Percentiles rank a stretch among this genome's conserved stretches.
phyloP scores from a whole-genome alignment of 192 early-diverging fungal species.

The Umbelopsis isabellina region DNA sequence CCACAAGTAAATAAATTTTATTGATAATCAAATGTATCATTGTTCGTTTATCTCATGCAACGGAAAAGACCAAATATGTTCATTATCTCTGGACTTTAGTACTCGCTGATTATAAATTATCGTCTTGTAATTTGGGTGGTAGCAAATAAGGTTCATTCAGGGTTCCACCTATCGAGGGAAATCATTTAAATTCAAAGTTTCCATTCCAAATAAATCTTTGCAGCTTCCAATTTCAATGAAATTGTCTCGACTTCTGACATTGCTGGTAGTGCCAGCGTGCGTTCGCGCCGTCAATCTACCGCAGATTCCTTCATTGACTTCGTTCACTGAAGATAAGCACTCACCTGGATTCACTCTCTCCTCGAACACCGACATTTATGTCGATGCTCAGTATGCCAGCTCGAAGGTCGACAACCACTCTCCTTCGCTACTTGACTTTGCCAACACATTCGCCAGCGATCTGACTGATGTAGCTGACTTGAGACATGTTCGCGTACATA shows the following conservation, averaged over 20 bases:
- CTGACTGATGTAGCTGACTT: constrained; percentile 1
- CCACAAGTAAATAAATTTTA: too few relatives aligned
- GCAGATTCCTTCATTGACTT: constrained; percentile 16
- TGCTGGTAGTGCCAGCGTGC: not conserved
- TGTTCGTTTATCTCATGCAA: not conserved
- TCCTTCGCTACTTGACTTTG: constrained; percentile 17
- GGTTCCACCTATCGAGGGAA: not conserved
- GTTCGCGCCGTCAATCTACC: not conserved
- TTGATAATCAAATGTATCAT: too few relatives aligned
- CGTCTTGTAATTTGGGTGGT: not conserved
- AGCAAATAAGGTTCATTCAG: not conserved
- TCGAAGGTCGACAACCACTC: not conserved
- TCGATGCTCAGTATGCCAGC: not conserved
- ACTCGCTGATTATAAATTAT: too few relatives aligned
- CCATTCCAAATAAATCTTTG: too few relatives aligned
- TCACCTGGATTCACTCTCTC: constrained; percentile 1
- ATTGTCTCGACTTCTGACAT: not conserved
- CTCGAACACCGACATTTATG: not conserved
- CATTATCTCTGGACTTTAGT: too few relatives aligned
- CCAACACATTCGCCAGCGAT: constrained; percentile 1
- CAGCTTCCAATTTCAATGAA: not conserved
- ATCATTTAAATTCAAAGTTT: not conserved
- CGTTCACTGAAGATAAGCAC: constrained; percentile 1
- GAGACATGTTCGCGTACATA: not conserved
- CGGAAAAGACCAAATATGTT: not conserved